Evolutionary conservation across 2,329 filamentous ascomycete species (phyloP).

Genomic region (Lanzia echinophila): DNA sequence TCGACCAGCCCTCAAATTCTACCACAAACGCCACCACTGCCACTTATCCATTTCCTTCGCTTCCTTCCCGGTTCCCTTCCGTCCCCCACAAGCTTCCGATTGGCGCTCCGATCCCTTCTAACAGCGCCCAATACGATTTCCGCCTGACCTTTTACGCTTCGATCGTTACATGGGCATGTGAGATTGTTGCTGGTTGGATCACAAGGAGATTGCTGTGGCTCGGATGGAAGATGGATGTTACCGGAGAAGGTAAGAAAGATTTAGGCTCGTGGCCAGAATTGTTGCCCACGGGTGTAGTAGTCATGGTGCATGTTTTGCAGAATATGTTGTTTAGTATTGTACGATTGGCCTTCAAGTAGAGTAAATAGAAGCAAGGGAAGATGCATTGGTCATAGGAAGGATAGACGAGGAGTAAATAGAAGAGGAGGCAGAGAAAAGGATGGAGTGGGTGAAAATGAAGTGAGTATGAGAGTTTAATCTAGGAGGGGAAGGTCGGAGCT

Average conservation of each 20-base stretch:
- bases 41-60: neutral
- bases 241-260: slow-evolving; percentile 57
- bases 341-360: slow-evolving; percentile 48
- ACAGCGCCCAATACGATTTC: slow-evolving; percentile 49
- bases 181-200: slow-evolving; percentile 54
- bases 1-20: neutral
- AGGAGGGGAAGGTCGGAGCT: too few species aligned
- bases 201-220: slow-evolving; percentile 52
- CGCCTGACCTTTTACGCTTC: slow-evolving; percentile 57
- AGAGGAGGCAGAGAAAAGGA: neutral
- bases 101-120: slow-evolving; percentile 7
- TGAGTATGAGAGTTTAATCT: too few species aligned
- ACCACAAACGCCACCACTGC: neutral
- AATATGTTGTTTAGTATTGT: slow-evolving; percentile 69
- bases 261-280: slow-evolving; percentile 61
- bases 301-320: slow-evolving; percentile 62
- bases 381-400: neutral
- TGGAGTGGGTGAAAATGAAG: neutral
- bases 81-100: neutral
- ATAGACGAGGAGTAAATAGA: neutral
- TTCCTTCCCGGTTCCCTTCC: neutral
- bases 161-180: slow-evolving; percentile 59
- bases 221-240: slow-evolving; percentile 56
- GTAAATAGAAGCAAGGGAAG: neutral
- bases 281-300: slow-evolving; percentile 57